Conservation (phyloP, 495 filamentous ascomycete species). For the Aspergillus conjunctus region DNA sequence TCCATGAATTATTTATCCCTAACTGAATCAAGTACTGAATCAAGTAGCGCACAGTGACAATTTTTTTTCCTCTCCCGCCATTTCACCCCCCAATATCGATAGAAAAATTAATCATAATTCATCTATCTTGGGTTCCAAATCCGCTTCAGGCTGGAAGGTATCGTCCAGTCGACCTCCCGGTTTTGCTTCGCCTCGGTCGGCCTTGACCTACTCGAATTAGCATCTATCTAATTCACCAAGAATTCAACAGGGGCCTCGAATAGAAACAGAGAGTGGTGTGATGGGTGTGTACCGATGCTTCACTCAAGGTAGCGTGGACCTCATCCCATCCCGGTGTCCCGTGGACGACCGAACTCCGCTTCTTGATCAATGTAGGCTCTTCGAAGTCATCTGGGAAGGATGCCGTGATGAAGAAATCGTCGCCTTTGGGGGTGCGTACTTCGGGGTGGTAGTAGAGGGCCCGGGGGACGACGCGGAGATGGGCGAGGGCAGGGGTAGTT, state of each 20-base stretch:
- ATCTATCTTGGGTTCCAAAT: slow-evolving; percentile 27
- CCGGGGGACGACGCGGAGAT: slow-evolving; percentile 14
- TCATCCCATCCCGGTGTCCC: slow-evolving; percentile 21
- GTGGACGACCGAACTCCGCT: slow-evolving; percentile 5
- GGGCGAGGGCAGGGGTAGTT: slow-evolving; percentile 3
- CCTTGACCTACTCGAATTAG: slow-evolving; percentile 23
- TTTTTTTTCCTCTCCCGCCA: not conserved
- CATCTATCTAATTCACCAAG: not conserved
- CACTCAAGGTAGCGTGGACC: slow-evolving; percentile 26
- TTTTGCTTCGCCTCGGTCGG: slow-evolving; percentile 25
- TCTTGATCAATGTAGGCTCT: slow-evolving; percentile 15
- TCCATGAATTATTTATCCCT: not conserved
- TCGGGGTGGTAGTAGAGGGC: slow-evolving; percentile 18
- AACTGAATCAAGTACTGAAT: not conserved
- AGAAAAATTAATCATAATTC: slow-evolving; percentile 23
- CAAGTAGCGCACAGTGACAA: not conserved
- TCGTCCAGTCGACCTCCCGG: slow-evolving; percentile 13
- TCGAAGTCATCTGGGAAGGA: slow-evolving; percentile 28
- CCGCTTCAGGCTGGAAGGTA: slow-evolving; percentile 14
- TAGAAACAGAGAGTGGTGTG: not conserved
- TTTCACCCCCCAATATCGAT: not conserved
- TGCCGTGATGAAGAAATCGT: slow-evolving; percentile 26
- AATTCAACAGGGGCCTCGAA: no score
- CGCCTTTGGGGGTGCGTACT: slow-evolving; percentile 19
- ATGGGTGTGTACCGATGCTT: slow-evolving; percentile 20